These are phyloP conservation scores for Talaromyces amestolkiae DNA, from an alignment of 2,329 filamentous ascomycete genomes.

Conservation along the genomic window DNA sequence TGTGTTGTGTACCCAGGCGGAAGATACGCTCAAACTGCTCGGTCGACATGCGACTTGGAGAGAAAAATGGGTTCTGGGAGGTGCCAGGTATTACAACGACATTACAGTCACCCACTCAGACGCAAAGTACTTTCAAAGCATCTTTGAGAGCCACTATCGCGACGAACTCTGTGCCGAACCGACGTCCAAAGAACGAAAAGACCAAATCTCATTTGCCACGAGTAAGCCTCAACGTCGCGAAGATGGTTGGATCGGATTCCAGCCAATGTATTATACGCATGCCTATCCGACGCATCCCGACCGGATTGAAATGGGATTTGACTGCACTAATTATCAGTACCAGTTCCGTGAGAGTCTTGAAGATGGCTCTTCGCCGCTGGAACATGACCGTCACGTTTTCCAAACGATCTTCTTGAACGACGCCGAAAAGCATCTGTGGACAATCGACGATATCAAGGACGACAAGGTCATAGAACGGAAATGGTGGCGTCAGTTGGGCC, in stretches of 20 bases:
- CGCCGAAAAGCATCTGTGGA: slow-evolving; percentile 56
- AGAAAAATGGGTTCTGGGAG: slow-evolving; percentile 67
- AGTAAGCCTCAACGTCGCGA: slow-evolving; percentile 35
- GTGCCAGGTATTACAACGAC: slow-evolving; percentile 63
- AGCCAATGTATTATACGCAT: slow-evolving; percentile 62
- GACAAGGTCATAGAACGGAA: slow-evolving; percentile 57
- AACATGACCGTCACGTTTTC: slow-evolving; percentile 63
- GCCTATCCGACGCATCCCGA: slow-evolving; percentile 53
- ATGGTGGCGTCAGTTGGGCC: slow-evolving; percentile 64
- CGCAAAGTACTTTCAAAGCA: slow-evolving; percentile 55
- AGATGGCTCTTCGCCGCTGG: slow-evolving; percentile 28
- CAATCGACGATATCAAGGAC: slow-evolving; percentile 55
- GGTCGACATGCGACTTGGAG: slow-evolving; percentile 53
- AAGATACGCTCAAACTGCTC: slow-evolving; percentile 56
- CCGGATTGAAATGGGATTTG: slow-evolving; percentile 65
- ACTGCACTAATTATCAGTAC: slow-evolving; percentile 72
- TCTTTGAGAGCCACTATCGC: slow-evolving; percentile 57
- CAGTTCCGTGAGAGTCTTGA: slow-evolving; percentile 57
- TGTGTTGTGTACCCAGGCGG: slow-evolving; percentile 56
- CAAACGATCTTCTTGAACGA: slow-evolving; percentile 65
- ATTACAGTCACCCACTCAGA: slow-evolving; percentile 62
- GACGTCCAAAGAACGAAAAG: slow-evolving; percentile 43
- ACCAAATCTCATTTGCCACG: slow-evolving; percentile 49
- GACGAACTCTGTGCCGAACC: slow-evolving; percentile 50
- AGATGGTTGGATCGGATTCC: slow-evolving; percentile 46